Evolutionary conservation across 768 basidiomycete genomes (phyloP).

Genomic region (Lyophyllum atratum): DNA sequence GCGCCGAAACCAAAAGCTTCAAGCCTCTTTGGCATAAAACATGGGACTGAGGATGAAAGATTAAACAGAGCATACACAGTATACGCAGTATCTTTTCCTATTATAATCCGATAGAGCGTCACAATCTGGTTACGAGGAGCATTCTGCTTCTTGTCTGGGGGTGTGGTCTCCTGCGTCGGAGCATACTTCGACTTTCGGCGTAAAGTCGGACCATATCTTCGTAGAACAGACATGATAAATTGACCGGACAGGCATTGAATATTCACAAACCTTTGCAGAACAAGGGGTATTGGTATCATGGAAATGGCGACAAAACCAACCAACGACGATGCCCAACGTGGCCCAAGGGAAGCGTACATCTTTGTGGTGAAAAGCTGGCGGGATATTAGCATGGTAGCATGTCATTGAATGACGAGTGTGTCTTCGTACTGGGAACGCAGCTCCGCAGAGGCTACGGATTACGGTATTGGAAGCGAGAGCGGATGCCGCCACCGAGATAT

Average conservation of each 20-base stretch:
- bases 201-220: conserved; percentile 43
- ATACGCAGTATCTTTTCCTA: neutral
- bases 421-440: conserved; percentile 46
- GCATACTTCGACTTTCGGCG: conserved; percentile 45
- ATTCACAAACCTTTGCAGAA: conserved; percentile 36
- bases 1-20: too few relatives aligned
- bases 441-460: conserved; percentile 53
- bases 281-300: conserved; percentile 55
- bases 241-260: neutral
- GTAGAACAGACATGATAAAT: neutral
- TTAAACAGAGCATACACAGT: neutral
- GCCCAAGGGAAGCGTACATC: conserved; percentile 52
- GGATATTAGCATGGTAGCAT: conserved; percentile 11
- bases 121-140: too few relatives aligned
- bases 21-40: too few relatives aligned
- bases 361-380: conserved; percentile 52
- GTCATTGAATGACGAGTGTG: neutral
- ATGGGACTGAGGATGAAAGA: too few relatives aligned
- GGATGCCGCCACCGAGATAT: conserved; percentile 54
- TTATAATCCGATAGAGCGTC: too few relatives aligned
- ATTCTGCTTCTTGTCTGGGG: neutral
- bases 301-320: conserved; percentile 51
- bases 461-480: conserved; percentile 58
- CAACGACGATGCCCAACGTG: conserved; percentile 61
- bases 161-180: conserved; percentile 22